phyloP scores from a whole-genome alignment of 176 grass and related monocot genomes.

The Oryza punctata region DNA sequence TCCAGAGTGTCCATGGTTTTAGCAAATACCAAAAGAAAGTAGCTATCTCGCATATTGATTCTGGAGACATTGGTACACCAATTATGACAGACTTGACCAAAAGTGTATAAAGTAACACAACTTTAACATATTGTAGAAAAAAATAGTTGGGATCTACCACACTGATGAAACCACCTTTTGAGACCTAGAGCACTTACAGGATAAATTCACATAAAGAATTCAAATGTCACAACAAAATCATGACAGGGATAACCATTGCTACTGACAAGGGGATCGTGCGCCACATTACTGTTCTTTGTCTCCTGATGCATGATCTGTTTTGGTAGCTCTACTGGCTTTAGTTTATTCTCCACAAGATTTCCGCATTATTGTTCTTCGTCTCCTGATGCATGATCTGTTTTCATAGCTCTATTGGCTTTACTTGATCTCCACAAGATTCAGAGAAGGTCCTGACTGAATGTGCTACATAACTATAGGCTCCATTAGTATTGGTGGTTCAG shows the following conservation, averaged over 20 bases:
- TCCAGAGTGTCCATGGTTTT: slow-evolving; percentile 8
- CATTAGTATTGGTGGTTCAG: neutral
- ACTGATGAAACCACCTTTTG: slow-evolving; percentile 36
- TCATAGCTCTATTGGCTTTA: neutral
- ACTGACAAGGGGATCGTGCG: slow-evolving; percentile 3
- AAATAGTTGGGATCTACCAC: slow-evolving; percentile 32
- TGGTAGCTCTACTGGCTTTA: neutral
- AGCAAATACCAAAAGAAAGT: slow-evolving; percentile 19
- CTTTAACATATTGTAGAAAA: slow-evolving; percentile 42
- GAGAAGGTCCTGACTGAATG: neutral
- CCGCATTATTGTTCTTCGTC: slow-evolving; percentile 15
- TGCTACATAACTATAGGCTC: neutral
- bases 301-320: slow-evolving; percentile 10
- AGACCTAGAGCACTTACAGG: slow-evolving; percentile 33
- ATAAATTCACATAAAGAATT: slow-evolving; percentile 44
- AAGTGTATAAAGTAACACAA: slow-evolving; percentile 29
- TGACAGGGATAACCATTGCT: slow-evolving; percentile 39
- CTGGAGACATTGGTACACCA: slow-evolving; percentile 17
- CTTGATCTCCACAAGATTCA: neutral
- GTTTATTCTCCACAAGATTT: slow-evolving; percentile 8
- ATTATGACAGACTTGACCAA: slow-evolving; percentile 47
- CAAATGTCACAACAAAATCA: slow-evolving; percentile 33
- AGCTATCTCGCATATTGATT: slow-evolving; percentile 28
- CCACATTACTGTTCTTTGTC: slow-evolving; percentile 25
- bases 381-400: slow-evolving; percentile 11